Evolutionary conservation across 2,329 filamentous ascomycete genomes (phyloP).

Genomic region (Botrytis byssoidea): DNA sequence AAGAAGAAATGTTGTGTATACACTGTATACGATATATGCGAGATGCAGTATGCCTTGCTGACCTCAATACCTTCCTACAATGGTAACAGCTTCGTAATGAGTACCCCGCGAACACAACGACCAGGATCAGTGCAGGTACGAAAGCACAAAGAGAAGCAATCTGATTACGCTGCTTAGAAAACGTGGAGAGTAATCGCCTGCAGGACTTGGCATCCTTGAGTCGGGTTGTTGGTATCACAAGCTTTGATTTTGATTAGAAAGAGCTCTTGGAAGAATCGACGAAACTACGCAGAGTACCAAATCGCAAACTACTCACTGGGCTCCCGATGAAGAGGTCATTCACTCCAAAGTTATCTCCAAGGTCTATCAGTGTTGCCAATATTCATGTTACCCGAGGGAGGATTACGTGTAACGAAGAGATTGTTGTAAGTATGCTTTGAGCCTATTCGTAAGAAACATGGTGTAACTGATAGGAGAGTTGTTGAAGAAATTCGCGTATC

Average conservation of each 20-base stretch:
- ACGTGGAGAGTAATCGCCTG: background rate
- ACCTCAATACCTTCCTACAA: background rate
- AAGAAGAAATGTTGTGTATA: background rate
- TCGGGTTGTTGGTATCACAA: background rate
- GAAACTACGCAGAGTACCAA: background rate
- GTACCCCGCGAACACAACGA: background rate
- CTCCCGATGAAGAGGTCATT: background rate
- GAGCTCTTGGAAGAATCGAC: background rate
- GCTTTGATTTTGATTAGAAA: too few species aligned
- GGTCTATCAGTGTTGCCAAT: background rate
- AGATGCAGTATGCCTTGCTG: background rate
- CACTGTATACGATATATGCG: background rate
- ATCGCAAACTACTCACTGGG: background rate
- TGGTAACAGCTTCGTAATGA: background rate
- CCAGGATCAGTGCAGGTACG: background rate
- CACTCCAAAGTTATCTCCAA: background rate
- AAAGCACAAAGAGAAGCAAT: background rate
- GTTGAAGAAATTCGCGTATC: conserved; percentile 11
- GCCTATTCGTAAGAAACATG: background rate
- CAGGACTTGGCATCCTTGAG: conserved; percentile 5
- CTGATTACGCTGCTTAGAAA: conserved; percentile 4
- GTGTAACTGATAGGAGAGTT: background rate
- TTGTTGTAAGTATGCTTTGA: background rate
- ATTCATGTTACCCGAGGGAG: background rate
- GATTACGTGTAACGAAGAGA: background rate